phyloP scores from a whole-genome alignment of 345 rosid species.

The Camelina neglecta region DNA sequence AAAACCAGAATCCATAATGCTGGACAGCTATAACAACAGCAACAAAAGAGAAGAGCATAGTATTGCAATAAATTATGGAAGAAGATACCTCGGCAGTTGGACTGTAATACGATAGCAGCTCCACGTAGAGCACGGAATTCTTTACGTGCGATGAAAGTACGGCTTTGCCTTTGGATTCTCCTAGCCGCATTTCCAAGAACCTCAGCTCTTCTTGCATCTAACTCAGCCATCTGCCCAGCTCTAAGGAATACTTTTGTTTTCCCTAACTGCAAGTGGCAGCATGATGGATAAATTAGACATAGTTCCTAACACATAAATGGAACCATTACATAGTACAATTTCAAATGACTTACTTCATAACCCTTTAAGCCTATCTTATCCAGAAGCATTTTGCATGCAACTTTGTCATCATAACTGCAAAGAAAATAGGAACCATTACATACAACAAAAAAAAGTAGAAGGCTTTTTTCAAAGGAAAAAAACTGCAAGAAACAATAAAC shows the following conservation, averaged over 20 bases:
- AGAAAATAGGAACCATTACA: constrained; percentile 35
- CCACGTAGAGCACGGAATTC: constrained; percentile 77
- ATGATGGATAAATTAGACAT: constrained; percentile 12
- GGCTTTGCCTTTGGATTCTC: constrained; percentile 84
- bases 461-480: constrained; percentile 11
- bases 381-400: constrained; percentile 90
- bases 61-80: constrained; percentile 6
- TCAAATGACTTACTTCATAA: constrained; percentile 74
- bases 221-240: constrained; percentile 99
- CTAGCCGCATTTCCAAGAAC: constrained; percentile 98
- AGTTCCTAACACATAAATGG: constrained; percentile 22
- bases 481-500: constrained; percentile 11
- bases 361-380: constrained; percentile 91
- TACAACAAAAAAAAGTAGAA: neutral
- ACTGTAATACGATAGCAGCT: constrained; percentile 85
- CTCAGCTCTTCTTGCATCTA: constrained; percentile 98
- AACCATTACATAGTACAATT: constrained; percentile 7
- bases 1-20: constrained; percentile 8
- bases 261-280: constrained; percentile 67
- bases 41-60: constrained; percentile 2
- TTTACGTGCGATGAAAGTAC: constrained; percentile 84
- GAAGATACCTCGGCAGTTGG: constrained; percentile 81
- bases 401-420: constrained; percentile 86
- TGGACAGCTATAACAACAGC: constrained; percentile 7
- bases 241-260: constrained; percentile 92